A percentile compares a stretch with the other conserved stretches of the same genome.
Conservation (phyloP, 192 early-diverging fungal species). For the Dissophora globulifera region DNA sequence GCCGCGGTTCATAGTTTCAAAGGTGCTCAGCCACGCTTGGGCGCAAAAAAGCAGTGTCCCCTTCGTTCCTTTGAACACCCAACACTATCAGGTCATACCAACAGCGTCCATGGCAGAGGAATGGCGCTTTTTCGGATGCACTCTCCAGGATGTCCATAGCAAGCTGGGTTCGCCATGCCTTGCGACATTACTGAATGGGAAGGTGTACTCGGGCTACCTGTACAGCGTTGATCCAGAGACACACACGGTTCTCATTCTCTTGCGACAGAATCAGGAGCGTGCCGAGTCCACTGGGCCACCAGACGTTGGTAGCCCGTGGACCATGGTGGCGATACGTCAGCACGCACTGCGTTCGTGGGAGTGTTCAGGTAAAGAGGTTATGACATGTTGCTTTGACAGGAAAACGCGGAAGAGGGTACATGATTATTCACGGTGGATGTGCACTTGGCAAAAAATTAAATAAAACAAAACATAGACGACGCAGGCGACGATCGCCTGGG, state of each 20-base stretch:
- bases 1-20: too few species aligned
- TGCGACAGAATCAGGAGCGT: background rate
- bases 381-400: background rate
- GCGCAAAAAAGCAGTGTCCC: too few species aligned
- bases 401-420: too few species aligned
- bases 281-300: background rate
- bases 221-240: conserved; percentile 54
- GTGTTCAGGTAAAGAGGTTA: background rate
- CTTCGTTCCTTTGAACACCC: too few species aligned
- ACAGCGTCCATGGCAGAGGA: conserved; percentile 20
- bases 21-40: too few species aligned
- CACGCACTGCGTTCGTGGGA: conserved; percentile 19
- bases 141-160: conserved; percentile 26
- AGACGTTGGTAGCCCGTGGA: background rate
- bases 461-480: background rate
- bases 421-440: too few species aligned
- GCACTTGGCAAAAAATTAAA: background rate
- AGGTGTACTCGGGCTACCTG: conserved; percentile 27
- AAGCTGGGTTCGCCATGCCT: conserved; percentile 16
- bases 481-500: background rate
- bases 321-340: conserved; percentile 26
- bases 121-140: conserved; percentile 28
- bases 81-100: too few species aligned
- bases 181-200: conserved; percentile 29
- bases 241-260: conserved; percentile 28